Base-by-base conservation (phyloP, 2,329 filamentous ascomycete species). In the Cladophialophora immunda region DNA sequence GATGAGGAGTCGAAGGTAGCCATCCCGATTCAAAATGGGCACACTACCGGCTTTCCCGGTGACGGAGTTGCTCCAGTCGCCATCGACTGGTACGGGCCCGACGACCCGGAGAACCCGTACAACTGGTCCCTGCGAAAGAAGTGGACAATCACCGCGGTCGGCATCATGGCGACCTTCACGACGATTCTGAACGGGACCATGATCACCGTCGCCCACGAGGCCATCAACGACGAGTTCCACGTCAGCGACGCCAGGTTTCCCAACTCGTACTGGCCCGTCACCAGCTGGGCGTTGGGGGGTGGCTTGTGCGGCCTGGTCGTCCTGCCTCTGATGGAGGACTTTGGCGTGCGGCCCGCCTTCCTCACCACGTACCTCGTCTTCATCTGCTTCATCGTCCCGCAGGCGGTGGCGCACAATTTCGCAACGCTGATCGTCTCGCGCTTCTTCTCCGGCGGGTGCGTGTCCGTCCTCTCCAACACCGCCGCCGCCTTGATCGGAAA, bases 211-310 rank as follows among this genome's bases (percentile, higher is more conserved):
- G 78, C 76, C 9, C 78, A 79, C 36, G 70, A 68, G 1, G 71
- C 74, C 1, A 78, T 79, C 61, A 81, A 81, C 55, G 54, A 69
- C 11, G 66, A 64, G 22, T 72, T 72, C 55, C 17, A 66, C 41
- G 54, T 71, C 55, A 69, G 68, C 64, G 72, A 81, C 53, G 73
- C 75, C 19, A 57, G 60, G 0, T 82, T 82, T 58, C 79, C 80
- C 13, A 72, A 80, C 62, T 77, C 77, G 9, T 81, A 79, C 65
- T 82, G 78, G 76, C 74, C 77, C 1, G 77, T 79, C 0, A 74
- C 80, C 5, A 78, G 76, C 5, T 82, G 80, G 81, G 79, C 77
- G 19, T 59, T 82, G 1, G 81, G 80, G 1, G 81, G 77, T 8
- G 81, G 79, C 2, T 67, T 81, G 0, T 78, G 78, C 11, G 79